Base-by-base conservation (phyloP, 2,329 filamentous ascomycete species). In the Pezicula neosporulosa region DNA sequence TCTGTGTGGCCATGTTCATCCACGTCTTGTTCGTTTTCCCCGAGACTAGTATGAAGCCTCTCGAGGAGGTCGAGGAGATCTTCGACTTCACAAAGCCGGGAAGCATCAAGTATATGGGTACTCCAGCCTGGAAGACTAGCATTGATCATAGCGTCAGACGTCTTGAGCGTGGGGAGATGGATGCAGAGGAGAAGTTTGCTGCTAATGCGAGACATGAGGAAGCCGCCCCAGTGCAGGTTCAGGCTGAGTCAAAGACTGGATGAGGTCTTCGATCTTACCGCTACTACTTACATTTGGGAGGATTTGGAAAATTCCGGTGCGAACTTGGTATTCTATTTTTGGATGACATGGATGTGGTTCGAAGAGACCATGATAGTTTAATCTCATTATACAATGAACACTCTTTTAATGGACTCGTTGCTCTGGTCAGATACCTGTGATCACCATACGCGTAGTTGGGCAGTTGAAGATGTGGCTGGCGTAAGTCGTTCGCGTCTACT, bases 21-120 rank as follows among this genome's bases (percentile, higher is more conserved):
- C 76, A 80, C 57, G 72, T 75, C 27, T 75, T 76, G 62, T 81
- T 83, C 57, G 59, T 75, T 45, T 83, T 82, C 66, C 79, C 79
- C 0, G 79, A 83, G 64, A 83, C 78, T 0, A 71, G 72, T 21
- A 75, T 77, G 48, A 80, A 80, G 68, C 75, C 75, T 0, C 70
- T 82, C 1, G 78, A 82, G 55, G 78, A 81, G 55, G 73, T 78
- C 2, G 73, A 76, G 45, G 66, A 66, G 38, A 75, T 79, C 36
- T 48, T 48, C 16, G 46, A 37, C 49, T 80, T 80, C 49, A 56
- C 60, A 41, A 60, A 62, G 38, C 58, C 60, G 3, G 59, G 60
- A 6, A 60, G 53, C 37, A 52, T 66, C 49, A 61, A 48, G 38
- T 61, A 54, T 35, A 8, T 64, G 16, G 63, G 63, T 8, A 63